These are phyloP conservation scores for Avena eriantha DNA, from an alignment of 176 grass and related monocot species.

Conservation along the genomic window DNA sequence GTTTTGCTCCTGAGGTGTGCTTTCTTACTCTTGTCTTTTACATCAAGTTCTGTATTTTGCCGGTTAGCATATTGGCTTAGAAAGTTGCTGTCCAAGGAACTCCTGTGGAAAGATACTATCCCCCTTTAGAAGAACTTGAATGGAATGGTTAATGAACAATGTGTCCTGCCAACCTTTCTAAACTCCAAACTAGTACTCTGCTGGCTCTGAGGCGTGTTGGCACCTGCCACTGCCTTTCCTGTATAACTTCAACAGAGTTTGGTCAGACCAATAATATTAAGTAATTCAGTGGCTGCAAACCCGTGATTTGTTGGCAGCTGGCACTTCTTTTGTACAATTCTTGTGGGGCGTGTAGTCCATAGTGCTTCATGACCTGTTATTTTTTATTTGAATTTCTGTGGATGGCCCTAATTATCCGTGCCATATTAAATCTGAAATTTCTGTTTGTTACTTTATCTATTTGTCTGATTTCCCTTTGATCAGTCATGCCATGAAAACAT, in stretches of 20 bases:
- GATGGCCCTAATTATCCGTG: not conserved
- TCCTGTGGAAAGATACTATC: not conserved
- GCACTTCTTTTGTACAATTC: not conserved
- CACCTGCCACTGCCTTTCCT: not conserved
- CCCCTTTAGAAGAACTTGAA: not conserved
- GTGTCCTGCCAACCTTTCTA: not conserved
- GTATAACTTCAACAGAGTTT: not conserved
- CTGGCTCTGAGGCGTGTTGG: not conserved
- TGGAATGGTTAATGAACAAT: not conserved
- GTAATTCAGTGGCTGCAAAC: not conserved
- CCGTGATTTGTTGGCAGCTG: not conserved
- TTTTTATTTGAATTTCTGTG: not conserved
- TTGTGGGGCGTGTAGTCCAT: not conserved
- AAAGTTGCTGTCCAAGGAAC: not conserved
- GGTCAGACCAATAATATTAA: no score
- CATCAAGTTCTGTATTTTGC: not conserved
- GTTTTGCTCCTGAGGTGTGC: slow-evolving; percentile 88
- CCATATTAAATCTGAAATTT: not conserved
- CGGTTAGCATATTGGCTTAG: not conserved
- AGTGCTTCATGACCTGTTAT: not conserved
- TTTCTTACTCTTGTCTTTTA: slow-evolving; percentile 15
- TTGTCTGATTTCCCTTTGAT: not conserved
- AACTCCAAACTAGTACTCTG: not conserved
- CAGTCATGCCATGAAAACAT: not conserved
- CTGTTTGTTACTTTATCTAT: not conserved